phyloP scores from a whole-genome alignment of 2,329 filamentous ascomycete species.

The Shiraia bambusicola region DNA sequence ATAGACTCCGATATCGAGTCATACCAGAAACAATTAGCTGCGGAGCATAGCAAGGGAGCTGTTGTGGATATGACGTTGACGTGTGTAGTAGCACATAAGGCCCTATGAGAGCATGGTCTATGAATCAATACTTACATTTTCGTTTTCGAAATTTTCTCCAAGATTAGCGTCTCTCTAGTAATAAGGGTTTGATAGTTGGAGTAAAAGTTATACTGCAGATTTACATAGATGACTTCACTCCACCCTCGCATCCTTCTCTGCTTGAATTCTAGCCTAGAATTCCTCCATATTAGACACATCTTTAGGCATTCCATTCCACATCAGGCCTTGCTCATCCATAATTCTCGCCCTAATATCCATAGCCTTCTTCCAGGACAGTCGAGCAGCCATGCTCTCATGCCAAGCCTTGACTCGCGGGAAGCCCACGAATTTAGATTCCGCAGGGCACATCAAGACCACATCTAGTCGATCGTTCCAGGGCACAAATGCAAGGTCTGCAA shows the following conservation, averaged over 20 bases:
- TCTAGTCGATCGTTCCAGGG: conserved; percentile 39
- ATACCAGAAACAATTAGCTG: background rate
- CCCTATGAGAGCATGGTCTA: background rate
- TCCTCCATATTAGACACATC: conserved; percentile 9
- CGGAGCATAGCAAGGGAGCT: background rate
- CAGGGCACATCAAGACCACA: conserved; percentile 13
- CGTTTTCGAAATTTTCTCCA: no score
- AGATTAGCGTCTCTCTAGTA: no score
- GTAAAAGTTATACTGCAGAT: no score
- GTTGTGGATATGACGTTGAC: background rate
- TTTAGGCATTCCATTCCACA: conserved; percentile 43
- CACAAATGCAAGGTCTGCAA: conserved; percentile 47
- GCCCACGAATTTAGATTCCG: conserved; percentile 13
- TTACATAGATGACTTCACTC: no score
- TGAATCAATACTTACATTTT: no score
- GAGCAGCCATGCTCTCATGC: conserved; percentile 40
- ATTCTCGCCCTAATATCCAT: conserved; percentile 37
- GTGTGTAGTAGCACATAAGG: background rate
- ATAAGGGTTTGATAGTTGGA: no score
- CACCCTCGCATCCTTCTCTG: no score
- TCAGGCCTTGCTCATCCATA: conserved; percentile 44
- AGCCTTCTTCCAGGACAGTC: conserved; percentile 37
- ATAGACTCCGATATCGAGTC: background rate
- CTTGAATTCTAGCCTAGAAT: no score
- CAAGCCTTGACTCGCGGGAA: conserved; percentile 32